Evolutionary conservation across 371 early-diverging fungal species (phyloP).

Genomic region (Saksenaea vasiformis): DNA sequence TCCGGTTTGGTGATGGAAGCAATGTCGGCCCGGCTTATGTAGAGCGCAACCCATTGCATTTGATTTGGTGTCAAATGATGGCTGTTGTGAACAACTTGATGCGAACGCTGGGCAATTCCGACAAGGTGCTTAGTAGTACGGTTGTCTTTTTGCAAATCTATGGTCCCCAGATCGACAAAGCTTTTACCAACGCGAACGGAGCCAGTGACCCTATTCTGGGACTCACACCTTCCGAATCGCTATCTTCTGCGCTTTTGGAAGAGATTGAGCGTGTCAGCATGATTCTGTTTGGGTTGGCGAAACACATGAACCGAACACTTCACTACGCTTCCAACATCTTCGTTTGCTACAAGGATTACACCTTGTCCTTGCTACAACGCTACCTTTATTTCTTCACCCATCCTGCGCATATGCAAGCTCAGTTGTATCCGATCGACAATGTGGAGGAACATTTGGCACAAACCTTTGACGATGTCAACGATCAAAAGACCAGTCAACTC

Average conservation of each 20-base stretch:
- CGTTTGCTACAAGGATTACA: slow-evolving; percentile 36
- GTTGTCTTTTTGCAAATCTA: slow-evolving; percentile 40
- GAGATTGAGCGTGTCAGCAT: slow-evolving; percentile 42
- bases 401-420: slow-evolving; percentile 47
- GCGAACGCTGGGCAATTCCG: slow-evolving; percentile 17
- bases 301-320: slow-evolving; percentile 17
- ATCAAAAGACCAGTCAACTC: slow-evolving; percentile 16
- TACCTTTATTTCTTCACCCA: slow-evolving; percentile 46
- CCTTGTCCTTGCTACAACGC: slow-evolving; percentile 33
- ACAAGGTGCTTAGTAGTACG: slow-evolving; percentile 18
- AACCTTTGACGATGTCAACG: slow-evolving; percentile 11
- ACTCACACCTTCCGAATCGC: slow-evolving; percentile 29
- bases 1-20: slow-evolving; percentile 30
- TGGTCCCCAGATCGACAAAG: slow-evolving; percentile 38
- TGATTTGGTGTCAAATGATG: slow-evolving; percentile 43
- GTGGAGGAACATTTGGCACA: slow-evolving; percentile 32
- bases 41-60: slow-evolving; percentile 43
- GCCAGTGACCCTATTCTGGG: slow-evolving; percentile 25
- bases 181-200: slow-evolving; percentile 34
- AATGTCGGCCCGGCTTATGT: slow-evolving; percentile 13
- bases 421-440: slow-evolving; percentile 39
- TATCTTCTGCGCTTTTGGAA: slow-evolving; percentile 38
- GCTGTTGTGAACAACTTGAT: slow-evolving; percentile 34
- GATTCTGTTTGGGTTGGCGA: slow-evolving; percentile 36
- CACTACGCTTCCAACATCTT: slow-evolving; percentile 29